These are phyloP conservation scores for Gossypium ekmanianum DNA, from an alignment of 345 rosid genomes.

Conservation along the genomic window DNA sequence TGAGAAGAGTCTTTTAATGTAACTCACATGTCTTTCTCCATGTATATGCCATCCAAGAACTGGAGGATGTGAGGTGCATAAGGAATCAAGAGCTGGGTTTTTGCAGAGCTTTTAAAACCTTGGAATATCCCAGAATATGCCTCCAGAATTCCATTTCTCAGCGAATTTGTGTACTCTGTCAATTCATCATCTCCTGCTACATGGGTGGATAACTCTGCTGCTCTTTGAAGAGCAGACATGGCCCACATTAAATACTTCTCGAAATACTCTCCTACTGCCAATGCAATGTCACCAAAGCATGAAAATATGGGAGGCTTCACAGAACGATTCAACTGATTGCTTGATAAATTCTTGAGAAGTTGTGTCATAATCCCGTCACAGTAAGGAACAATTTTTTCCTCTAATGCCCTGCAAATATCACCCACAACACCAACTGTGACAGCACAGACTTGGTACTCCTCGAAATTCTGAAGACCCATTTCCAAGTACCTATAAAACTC, in stretches of 20 bases:
- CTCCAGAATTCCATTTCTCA: conserved; percentile 73
- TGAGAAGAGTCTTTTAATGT: neutral
- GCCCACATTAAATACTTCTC: conserved; percentile 68
- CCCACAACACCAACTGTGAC: conserved; percentile 80
- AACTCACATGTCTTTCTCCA: conserved; percentile 76
- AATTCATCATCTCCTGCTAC: conserved; percentile 61
- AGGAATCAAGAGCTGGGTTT: conserved; percentile 65
- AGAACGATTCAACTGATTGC: conserved; percentile 70
- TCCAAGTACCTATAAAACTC: conserved; percentile 71
- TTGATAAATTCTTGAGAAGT: conserved; percentile 72
- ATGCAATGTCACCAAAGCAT: conserved; percentile 71
- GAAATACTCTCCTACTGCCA: conserved; percentile 68
- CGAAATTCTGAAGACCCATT: conserved; percentile 71
- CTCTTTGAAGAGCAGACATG: conserved; percentile 77
- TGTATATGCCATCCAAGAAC: conserved; percentile 72
- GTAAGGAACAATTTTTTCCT: conserved; percentile 54
- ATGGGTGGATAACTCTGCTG: conserved; percentile 65
- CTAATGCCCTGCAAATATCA: conserved; percentile 63
- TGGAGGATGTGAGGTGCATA: conserved; percentile 66
- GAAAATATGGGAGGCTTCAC: conserved; percentile 83
- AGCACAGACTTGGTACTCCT: conserved; percentile 35
- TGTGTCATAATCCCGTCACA: conserved; percentile 81
- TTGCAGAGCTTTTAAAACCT: conserved; percentile 70
- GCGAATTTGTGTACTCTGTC: conserved; percentile 65
- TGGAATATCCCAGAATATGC: conserved; percentile 78